phyloP scores from a whole-genome alignment of 2,329 filamentous ascomycete genomes.

The Alternaria sp. region DNA sequence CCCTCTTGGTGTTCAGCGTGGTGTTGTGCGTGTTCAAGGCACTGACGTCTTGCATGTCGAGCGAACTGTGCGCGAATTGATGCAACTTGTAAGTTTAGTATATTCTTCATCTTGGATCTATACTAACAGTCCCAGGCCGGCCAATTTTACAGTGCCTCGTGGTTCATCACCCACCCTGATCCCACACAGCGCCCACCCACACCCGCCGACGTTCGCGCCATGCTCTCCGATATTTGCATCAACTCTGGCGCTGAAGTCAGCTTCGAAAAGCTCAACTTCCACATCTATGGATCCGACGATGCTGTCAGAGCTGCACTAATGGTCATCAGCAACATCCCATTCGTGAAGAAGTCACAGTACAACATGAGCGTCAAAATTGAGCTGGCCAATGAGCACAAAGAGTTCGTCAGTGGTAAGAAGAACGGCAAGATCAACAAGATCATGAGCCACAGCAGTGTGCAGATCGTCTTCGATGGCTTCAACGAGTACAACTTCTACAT shows the following conservation, averaged over 20 bases:
- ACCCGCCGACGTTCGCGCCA: constrained; percentile 77
- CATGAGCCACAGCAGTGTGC: constrained; percentile 98
- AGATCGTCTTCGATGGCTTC: constrained; percentile 98
- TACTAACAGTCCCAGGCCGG: constrained; percentile 68
- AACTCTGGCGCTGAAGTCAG: constrained; percentile 94
- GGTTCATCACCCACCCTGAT: constrained; percentile 87
- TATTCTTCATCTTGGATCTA: neutral
- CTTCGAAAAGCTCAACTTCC: constrained; percentile 93
- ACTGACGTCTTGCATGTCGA: constrained; percentile 93
- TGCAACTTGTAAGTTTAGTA: constrained; percentile 75
- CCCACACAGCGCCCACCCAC: constrained; percentile 66
- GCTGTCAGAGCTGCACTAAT: constrained; percentile 93
- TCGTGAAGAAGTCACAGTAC: constrained; percentile 84
- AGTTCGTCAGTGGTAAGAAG: constrained; percentile 99
- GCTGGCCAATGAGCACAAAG: constrained; percentile 98
- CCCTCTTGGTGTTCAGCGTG: constrained; percentile 82
- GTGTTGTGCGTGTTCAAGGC: constrained; percentile 86
- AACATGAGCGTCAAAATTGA: constrained; percentile 98
- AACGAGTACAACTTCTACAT: constrained; percentile 99
- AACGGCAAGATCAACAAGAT: constrained; percentile 99
- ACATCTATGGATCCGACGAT: constrained; percentile 94
- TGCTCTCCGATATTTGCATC: constrained; percentile 94
- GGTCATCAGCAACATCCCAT: constrained; percentile 89
- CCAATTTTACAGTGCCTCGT: constrained; percentile 96
- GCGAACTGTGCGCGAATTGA: constrained; percentile 91